Base-by-base conservation (phyloP, 2,329 filamentous ascomycete genomes). In the Metarhizium anisopliae region DNA sequence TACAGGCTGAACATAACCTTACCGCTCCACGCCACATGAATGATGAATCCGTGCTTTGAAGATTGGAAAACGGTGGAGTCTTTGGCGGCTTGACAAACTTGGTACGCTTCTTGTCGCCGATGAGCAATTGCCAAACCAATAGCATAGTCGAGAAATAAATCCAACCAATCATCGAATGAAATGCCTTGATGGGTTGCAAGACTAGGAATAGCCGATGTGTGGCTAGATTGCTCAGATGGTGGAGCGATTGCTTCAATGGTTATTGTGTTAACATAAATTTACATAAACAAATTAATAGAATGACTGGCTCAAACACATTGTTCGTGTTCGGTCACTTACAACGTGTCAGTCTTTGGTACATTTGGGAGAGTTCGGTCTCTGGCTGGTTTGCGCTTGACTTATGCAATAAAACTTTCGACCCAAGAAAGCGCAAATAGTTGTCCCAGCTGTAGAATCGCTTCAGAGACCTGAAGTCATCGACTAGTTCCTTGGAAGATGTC, bases 81-180 rank as follows among this genome's bases (percentile, higher is more conserved):
- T 51, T 85, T 80, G 1, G 89, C 90, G 6, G 87, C 84, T 59
- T 91, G 84, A 62, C 95, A 86, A 7, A 90, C 83, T 52, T 86
- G 83, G 68, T 96, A 96, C 52, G 90, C 86, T 59, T 90, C 85
- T 47, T 85, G 79, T 14, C 81, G 76, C 51, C 87, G 82, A 38
- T 85, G 85, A 20, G 78, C 74, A 47, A 83, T 81, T 7, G 91
- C 88, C 36, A 94, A 79, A 5, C 86, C 78, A 51, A 96, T 78
- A 3, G 91, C 88, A 67, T 95, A 95, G 64, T 94, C 89, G 40
- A 95, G 80, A 67, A 99, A 96, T 1, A 96, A 79, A 62, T 95
- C 89, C 3, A 96, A 80, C 94, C 94, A 99, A 50, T 84, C 80
- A 56, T 85, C 78, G 66, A 97, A 96, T 0, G 84, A 76, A 50